A percentile compares a stretch with the other conserved stretches of the same genome.
phyloP scores from a whole-genome alignment of 176 grass and related monocot species.

The Hordeum marinum region DNA sequence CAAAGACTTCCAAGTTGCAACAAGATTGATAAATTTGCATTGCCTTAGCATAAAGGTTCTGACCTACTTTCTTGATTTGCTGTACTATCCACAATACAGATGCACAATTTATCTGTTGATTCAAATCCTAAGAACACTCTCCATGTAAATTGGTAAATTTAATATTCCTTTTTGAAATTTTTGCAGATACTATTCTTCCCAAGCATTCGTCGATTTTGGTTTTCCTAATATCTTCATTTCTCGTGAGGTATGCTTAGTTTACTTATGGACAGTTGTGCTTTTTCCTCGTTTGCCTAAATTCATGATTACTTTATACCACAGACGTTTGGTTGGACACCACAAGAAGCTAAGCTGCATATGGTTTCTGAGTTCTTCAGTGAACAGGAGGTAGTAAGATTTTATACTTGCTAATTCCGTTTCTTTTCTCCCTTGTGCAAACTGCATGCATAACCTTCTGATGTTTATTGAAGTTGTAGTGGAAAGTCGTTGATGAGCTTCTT shows the following conservation, averaged over 20 bases:
- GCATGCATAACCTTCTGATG: constrained; percentile 40
- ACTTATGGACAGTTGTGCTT: background rate
- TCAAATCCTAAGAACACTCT: background rate
- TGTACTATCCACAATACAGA: background rate
- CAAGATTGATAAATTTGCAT: background rate
- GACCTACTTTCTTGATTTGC: background rate
- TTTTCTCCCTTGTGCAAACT: constrained; percentile 2
- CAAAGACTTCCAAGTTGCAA: background rate
- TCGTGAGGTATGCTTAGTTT: constrained; percentile 72
- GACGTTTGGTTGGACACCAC: constrained; percentile 87
- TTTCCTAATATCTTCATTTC: constrained; percentile 97
- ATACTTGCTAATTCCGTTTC: constrained; percentile 10
- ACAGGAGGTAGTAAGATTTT: constrained; percentile 71
- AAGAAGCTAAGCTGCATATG: constrained; percentile 94
- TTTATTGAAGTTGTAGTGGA: constrained; percentile 99
- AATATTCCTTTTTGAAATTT: background rate
- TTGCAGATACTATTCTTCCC: constrained; percentile 92
- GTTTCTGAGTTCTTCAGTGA: constrained; percentile 89
- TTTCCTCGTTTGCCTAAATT: background rate
- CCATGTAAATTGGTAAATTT: background rate
- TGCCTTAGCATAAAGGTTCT: background rate
- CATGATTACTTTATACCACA: constrained; percentile 32
- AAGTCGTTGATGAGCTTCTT: constrained; percentile 94
- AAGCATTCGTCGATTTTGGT: constrained; percentile 89
- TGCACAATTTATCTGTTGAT: background rate